Evolutionary conservation across 345 rosid genomes (phyloP), one percentile per base, ranked within the genome.

Genomic region (Salix brachista): DNA sequence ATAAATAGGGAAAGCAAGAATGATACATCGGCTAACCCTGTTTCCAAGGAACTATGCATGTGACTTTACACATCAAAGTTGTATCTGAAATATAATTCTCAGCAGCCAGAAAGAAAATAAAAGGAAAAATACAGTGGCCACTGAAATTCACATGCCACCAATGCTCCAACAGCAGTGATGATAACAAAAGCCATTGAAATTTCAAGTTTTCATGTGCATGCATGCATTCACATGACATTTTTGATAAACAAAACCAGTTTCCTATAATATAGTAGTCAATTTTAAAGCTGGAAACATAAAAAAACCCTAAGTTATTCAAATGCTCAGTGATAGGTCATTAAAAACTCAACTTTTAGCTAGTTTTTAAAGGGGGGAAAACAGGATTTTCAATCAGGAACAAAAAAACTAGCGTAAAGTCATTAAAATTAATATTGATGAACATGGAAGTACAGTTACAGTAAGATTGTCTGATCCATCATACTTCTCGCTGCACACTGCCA

Each of bases 401-500:
- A 30, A 0, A 3, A 6, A 67, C 25, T 16, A 67, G 4, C 25
- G 18, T 23, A 67, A 1, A 4, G 18, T 16, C 68, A 28, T n/a
- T 19, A 44, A 34, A 42, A 52, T n/a, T 54, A 74, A 52, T 42
- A 61, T 16, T 21, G 17, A 32, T 34, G n/a, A 46, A 8, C 28
- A 41, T 39, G 46, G 65, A 61, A 60, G 18, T 50, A 32, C 52
- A 61, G 37, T 34, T 54, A 75, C 8, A 61, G 56, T 18, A 56
- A 75, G 75, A 74, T 61, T 93, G 97, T 95, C 18, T 70, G 93
- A 95, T 91, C 96, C 94, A 86, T 93, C 92, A 93, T 88, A 95
- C 97, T 95, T 93, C 94, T 95, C 94, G 46, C 96, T 89, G 97
- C 89, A 93, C 97, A 90, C 95, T 95, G 96, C 73, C 97, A 91